Conservation (phyloP, 371 early-diverging fungal species). For the Lichtheimia hyalospora region DNA sequence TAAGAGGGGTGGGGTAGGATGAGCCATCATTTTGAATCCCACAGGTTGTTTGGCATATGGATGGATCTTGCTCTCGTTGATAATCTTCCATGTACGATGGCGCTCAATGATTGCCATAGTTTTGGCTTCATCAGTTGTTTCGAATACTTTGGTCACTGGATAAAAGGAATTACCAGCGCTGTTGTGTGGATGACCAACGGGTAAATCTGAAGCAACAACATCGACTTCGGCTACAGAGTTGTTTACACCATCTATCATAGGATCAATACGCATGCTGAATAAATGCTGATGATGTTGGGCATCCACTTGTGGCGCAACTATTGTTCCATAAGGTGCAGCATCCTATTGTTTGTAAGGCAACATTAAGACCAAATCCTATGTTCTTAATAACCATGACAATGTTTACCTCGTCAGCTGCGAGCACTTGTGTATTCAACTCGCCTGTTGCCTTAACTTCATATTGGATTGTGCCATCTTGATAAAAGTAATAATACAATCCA, state of each 20-base stretch:
- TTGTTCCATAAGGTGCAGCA: constrained; percentile 37
- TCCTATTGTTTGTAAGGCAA: not conserved
- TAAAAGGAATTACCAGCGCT: constrained; percentile 39
- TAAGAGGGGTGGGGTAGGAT: constrained; percentile 29
- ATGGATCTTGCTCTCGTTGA: constrained; percentile 32
- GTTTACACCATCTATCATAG: constrained; percentile 43
- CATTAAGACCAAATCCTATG: not conserved
- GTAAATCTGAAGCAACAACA: constrained; percentile 26
- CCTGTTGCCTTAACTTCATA: constrained; percentile 57
- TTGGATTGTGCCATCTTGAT: constrained; percentile 53
- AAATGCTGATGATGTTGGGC: constrained; percentile 52
- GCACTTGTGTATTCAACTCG: constrained; percentile 45
- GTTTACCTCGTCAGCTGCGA: constrained; percentile 40
- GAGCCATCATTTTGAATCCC: constrained; percentile 34
- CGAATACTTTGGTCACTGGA: constrained; percentile 22
- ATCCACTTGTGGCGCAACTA: constrained; percentile 48
- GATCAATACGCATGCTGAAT: constrained; percentile 50
- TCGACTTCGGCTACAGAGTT: constrained; percentile 40
- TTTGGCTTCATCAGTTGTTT: constrained; percentile 34
- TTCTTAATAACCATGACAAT: not conserved
- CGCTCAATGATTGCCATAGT: constrained; percentile 19
- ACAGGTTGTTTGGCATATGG: constrained; percentile 39
- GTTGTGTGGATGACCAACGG: constrained; percentile 45
- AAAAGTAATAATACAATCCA: constrained; percentile 52
- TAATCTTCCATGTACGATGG: constrained; percentile 40